Base-by-base conservation (phyloP, 2,329 filamentous ascomycete species). In the Gnomoniopsis sp. region DNA sequence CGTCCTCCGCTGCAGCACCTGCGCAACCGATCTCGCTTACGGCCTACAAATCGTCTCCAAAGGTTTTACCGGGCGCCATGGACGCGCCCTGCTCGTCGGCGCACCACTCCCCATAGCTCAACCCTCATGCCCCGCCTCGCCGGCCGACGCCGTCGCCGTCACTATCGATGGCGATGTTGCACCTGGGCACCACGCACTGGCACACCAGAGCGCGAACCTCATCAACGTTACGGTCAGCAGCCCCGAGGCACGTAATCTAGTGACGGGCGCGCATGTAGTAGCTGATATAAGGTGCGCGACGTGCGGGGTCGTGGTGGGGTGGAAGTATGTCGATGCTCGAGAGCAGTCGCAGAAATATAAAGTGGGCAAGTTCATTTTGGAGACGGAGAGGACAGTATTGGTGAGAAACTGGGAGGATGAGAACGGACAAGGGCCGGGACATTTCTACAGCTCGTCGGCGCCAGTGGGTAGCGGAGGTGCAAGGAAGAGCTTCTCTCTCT, bases 311-410 rank as follows among this genome's bases (percentile, higher is more conserved):
- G 82, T 82, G 65, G 68, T 89, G 10, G 86, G 86, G 19, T 89
- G 86, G 86, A 88, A 88, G 70, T 89, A 89, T 66, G 77, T 88
- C 47, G 82, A 86, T 68, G 85, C 86, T 1, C 79, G 78, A 60
- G 82, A 88, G 64, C 66, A 74, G 57, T 72, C 76, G 49, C 86
- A 88, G 69, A 79, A 78, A 67, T 89, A 89, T 75, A 89, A 89
- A 71, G 77, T 88, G 52, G 85, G 85, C 64, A 88, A 88, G 70
- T 88, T 83, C 68, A 88, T 88, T 33, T 70, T 89, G 43, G 86
- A 89, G 73, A 83, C 80, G 43, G 79, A 81, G 68, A 74, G 83
- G 55, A 80, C 87, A 17, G 75, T 82, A 23, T 74, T 77, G 14
- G 75, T 77, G 49, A 76, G 77, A 36, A 74, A 71, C 55, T 88